phyloP scores from a whole-genome alignment of 108 stramenopile species.

The Epithemia pelagica region DNA sequence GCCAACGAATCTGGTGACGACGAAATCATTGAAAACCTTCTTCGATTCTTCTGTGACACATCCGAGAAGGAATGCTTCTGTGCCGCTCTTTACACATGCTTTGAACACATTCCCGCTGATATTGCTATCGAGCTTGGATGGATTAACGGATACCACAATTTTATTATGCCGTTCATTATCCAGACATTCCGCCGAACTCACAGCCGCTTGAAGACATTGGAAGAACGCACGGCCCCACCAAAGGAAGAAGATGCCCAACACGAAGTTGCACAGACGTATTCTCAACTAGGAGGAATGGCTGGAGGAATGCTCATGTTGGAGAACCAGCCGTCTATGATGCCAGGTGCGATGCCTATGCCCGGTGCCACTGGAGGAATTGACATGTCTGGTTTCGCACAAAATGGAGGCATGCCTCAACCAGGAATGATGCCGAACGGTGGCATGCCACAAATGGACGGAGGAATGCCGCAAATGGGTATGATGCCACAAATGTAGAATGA shows the following conservation, averaged over 20 bases:
- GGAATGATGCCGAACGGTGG: conserved; percentile 49
- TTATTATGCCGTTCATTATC: conserved; percentile 97
- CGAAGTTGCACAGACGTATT: conserved; percentile 72
- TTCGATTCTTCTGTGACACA: conserved; percentile 97
- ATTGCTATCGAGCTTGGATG: conserved; percentile 98
- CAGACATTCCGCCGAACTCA: conserved; percentile 92
- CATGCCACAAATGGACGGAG: conserved; percentile 10
- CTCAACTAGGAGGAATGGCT: conserved; percentile 67
- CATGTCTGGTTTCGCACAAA: conserved; percentile 64
- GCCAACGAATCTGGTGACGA: conserved; percentile 90
- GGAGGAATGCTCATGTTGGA: conserved; percentile 71
- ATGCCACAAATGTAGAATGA: conserved; percentile 1
- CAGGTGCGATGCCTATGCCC: conserved; percentile 18
- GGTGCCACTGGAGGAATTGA: conserved; percentile 47
- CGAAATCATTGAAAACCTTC: conserved; percentile 90
- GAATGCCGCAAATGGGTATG: not conserved
- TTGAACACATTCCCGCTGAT: conserved; percentile 93
- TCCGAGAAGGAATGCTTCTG: conserved; percentile 98
- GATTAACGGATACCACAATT: conserved; percentile 96
- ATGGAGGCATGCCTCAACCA: conserved; percentile 19
- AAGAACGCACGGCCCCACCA: conserved; percentile 87
- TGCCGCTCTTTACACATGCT: conserved; percentile 96
- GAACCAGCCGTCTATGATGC: conserved; percentile 35
- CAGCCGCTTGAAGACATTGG: conserved; percentile 76
- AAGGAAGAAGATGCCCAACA: conserved; percentile 78